Evolutionary conservation across 2,329 filamentous ascomycete species (phyloP), one percentile per base, ranked within the genome.

Genomic region (Pseudogymnoascus sp.): DNA sequence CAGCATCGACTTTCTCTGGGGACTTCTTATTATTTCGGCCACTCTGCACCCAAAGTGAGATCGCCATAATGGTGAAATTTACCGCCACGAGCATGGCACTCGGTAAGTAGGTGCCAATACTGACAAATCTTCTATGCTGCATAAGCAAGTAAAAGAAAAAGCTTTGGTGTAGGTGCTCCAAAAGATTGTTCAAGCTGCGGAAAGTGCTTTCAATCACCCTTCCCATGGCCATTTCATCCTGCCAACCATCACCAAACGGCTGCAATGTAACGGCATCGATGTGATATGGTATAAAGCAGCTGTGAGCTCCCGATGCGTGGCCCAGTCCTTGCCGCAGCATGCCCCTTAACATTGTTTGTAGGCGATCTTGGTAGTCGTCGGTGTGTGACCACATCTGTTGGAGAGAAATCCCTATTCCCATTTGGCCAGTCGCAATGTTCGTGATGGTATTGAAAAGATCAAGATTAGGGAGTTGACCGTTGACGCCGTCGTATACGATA

Each of bases 101-200:
- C 0, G 95, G 95, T 3, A 99, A 82, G 73, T 99, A 99, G 1
- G 93, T 99, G 14, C 95, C 95, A 67, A 99, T 99, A 76, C 93
- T 97, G 69, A 97, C 95, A 73, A 99, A 99, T 10, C 93, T 87
- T 70, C 95, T 90, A 31, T 88, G 85, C 69, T 96, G 89, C 85
- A 97, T 92, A 50, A 99, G 82, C 61, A 99, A 81, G 75, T 99
- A 99, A 78, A 99, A 97, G 83, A 99, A 99, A 81, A 99, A 99
- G 75, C 93, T 97, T 78, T 99, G 95, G 74, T 99, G 95, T 66
- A 99, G 82, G 74, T 99, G 93, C 77, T 99, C 95, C 34, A 99
- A 83, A 64, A 99, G 78, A 73, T 99, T 99, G 78, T 99, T 99
- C 75, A 99, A 79, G 74, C 91, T 96, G 70, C 95, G 84, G 75